Percentiles rank a stretch among this genome's conserved stretches.
Evolutionary conservation across 345 rosid genomes (phyloP).

Genomic region (Clarkia xantiana): DNA sequence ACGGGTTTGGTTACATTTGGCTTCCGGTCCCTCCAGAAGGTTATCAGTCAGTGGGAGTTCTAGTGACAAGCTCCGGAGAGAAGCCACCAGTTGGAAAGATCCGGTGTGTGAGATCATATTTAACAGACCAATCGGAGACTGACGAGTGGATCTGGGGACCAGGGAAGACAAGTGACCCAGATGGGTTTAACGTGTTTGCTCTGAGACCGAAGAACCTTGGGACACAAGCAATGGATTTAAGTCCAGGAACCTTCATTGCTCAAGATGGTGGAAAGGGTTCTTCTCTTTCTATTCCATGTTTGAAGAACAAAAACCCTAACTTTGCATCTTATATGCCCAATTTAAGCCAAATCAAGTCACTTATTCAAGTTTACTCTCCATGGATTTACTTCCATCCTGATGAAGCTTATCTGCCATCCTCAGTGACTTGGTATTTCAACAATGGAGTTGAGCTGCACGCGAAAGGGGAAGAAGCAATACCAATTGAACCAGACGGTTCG

Average conservation of each 20-base stretch:
- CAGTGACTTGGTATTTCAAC: conserved; percentile 12
- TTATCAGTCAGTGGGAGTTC: conserved; percentile 6
- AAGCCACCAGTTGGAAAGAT: conserved; percentile 9
- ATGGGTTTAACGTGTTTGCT: conserved; percentile 9
- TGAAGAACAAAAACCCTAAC: conserved; percentile 10
- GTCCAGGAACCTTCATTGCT: conserved; percentile 8
- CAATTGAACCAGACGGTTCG: conserved; percentile 7
- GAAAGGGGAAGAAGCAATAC: conserved; percentile 13
- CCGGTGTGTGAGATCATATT: conserved; percentile 9
- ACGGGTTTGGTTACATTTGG: conserved; percentile 13
- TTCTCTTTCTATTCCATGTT: conserved; percentile 4
- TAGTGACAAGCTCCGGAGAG: conserved; percentile 5
- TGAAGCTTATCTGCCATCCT: conserved; percentile 12
- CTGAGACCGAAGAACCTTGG: conserved; percentile 10
- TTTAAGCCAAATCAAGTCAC: conserved; percentile 8
- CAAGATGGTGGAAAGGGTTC: conserved; percentile 3
- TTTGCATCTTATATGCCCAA: conserved; percentile 8
- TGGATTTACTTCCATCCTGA: conserved; percentile 12
- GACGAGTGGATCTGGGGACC: conserved; percentile 13
- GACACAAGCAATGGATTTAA: conserved; percentile 5
- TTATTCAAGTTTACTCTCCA: conserved; percentile 11
- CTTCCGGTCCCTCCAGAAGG: conserved; percentile 11
- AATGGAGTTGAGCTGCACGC: conserved; percentile 11
- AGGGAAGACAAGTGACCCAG: neutral
- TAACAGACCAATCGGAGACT: conserved; percentile 8